Base-by-base conservation (phyloP, 805 yeast genomes). In the Myxozyma melibiosi region DNA sequence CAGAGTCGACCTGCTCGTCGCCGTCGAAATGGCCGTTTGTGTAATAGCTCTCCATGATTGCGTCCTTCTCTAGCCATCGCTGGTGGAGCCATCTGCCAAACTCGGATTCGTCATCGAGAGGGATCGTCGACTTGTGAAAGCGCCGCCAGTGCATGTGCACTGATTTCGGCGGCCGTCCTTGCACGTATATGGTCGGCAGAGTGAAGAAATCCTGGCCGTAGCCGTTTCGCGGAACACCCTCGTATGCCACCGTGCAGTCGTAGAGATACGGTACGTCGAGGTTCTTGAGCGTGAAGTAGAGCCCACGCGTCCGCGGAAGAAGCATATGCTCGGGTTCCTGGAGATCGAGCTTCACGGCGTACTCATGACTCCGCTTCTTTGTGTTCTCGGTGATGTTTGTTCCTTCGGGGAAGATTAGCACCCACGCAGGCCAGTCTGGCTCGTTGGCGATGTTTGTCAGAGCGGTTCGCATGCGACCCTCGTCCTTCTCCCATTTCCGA, bases 381-480 rank as follows among this genome's bases (percentile, higher is more conserved):
- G 96, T 89, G 58, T 81, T 79, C 4, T 76, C 77, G 37, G 94
- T 84, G 53, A 87, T 73, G 57, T 90, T 94, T 0, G 99, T 94
- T 4, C 99, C 99, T 71, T 94, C 99, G 1, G 99, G 99, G 73
- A 86, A 94, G 27, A 94, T 71, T 22, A 91, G 73, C 44, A 94
- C 70, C 78, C 86, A 83, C 61, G 85, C 84, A 2, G 87, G 58
- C 81, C 82, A 79, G 5, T 68, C 58, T 28, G 64, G 51, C 63
- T 77, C 72, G 20, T 72, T 66, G 67, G 84, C 86, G n/a, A 86
- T 75, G 41, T 75, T 76, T 14, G 74, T 72, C 54, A 90, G 75
- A 47, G 78, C 80, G 47, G 79, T 79, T 27, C 80, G 75, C 75
- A 91, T 76, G 11, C 76, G 76, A 6, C 77, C 63, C 68, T 82